A percentile compares a stretch with the other conserved stretches of the same genome.
Evolutionary conservation across 1,284 basidiomycete species (phyloP).

Genomic region (Pseudomicrostroma phylloplanum): DNA sequence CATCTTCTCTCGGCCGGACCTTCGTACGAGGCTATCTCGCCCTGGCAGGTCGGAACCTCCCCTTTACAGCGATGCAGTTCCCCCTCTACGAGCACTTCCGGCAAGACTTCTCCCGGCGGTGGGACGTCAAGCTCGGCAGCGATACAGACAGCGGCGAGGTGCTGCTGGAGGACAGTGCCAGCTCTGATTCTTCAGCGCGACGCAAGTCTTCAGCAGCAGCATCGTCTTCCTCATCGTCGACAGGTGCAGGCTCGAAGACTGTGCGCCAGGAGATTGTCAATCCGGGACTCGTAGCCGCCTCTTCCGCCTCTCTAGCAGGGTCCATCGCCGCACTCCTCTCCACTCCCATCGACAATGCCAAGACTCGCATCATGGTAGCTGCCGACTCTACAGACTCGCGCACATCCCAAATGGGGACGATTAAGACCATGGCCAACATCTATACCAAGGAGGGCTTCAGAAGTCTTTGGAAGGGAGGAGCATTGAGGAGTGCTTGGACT

Average conservation of each 20-base stretch:
- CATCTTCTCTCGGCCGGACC: background rate
- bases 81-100: conserved; percentile 40
- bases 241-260: background rate
- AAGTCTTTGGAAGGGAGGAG: conserved; percentile 32
- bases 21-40: conserved; percentile 27
- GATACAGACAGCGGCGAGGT: conserved; percentile 12
- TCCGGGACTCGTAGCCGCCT: conserved; percentile 4
- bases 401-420: conserved; percentile 15
- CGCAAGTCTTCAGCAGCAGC: background rate
- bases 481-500: conserved; percentile 34
- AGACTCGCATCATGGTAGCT: conserved; percentile 38
- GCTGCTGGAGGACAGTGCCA: conserved; percentile 15
- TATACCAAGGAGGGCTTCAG: conserved; percentile 25
- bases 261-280: conserved; percentile 5
- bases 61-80: conserved; percentile 44
- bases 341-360: conserved; percentile 38
- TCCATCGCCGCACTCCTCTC: conserved; percentile 28
- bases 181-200: too few relatives aligned
- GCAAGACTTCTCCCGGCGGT: conserved; percentile 12
- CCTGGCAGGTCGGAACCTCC: conserved; percentile 37
- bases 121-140: background rate
- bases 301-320: conserved; percentile 17
- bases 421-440: conserved; percentile 25
- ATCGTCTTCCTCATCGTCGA: background rate
- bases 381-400: background rate